phyloP scores from a whole-genome alignment of 257 asterid species.

The Osmanthus fragrans region DNA sequence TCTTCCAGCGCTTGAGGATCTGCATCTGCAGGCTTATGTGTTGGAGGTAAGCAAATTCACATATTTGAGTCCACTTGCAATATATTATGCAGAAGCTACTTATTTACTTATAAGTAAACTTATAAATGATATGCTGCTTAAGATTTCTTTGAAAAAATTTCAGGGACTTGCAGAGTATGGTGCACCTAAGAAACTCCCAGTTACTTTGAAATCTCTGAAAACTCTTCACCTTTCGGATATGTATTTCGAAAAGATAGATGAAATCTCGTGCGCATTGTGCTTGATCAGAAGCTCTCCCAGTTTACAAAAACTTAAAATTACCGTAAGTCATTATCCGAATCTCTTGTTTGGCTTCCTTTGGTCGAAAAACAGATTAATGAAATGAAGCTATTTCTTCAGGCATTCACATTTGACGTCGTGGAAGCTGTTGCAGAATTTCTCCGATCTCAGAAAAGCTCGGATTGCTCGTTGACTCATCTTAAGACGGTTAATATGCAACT shows the following conservation, averaged over 20 bases:
- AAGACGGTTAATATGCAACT: conserved; percentile 47
- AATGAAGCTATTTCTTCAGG: conserved; percentile 28
- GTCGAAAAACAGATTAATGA: neutral
- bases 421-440: conserved; percentile 50
- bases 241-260: conserved; percentile 49
- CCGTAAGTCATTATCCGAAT: conserved; percentile 31
- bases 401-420: conserved; percentile 47
- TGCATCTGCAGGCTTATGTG: conserved; percentile 14
- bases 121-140: neutral
- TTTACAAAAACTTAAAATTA: conserved; percentile 50
- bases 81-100: neutral
- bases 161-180: conserved; percentile 57
- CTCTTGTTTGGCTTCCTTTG: neutral
- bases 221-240: conserved; percentile 47
- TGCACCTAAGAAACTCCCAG: conserved; percentile 42
- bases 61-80: neutral
- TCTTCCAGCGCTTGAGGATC: conserved; percentile 19
- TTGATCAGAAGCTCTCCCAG: conserved; percentile 59
- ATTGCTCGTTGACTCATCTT: conserved; percentile 36
- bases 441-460: conserved; percentile 40
- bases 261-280: conserved; percentile 50
- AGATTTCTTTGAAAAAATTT: conserved; percentile 1
- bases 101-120: neutral
- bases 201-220: conserved; percentile 37
- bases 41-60: conserved; percentile 21